Evolutionary conservation across 2,329 filamentous ascomycete species (phyloP).

Genomic region (Colletotrichum aenigma): DNA sequence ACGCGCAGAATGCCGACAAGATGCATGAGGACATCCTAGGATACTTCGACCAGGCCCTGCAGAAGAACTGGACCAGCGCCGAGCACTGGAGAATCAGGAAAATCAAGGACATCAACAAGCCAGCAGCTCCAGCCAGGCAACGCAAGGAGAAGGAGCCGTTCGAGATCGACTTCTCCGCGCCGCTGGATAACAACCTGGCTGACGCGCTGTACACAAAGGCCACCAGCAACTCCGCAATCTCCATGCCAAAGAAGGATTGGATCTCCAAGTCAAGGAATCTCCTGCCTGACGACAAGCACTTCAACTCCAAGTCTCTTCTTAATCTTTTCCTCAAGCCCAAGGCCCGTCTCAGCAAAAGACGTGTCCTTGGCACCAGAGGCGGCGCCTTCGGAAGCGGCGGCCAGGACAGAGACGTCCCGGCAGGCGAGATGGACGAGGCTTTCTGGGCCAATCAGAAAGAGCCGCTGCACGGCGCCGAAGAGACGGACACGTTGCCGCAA

Average conservation of each 20-base stretch:
- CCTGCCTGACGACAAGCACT: slow-evolving; percentile 96
- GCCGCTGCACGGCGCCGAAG: slow-evolving; percentile 44
- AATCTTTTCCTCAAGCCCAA: slow-evolving; percentile 95
- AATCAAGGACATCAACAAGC: slow-evolving; percentile 80
- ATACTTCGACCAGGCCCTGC: slow-evolving; percentile 95
- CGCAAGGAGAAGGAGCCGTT: slow-evolving; percentile 97
- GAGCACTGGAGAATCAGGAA: slow-evolving; percentile 97
- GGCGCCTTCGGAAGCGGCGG: slow-evolving; percentile 45
- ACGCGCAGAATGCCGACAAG: slow-evolving; percentile 61
- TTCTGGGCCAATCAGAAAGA: slow-evolving; percentile 86
- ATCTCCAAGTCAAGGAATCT: slow-evolving; percentile 92
- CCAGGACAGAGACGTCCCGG: slow-evolving; percentile 59
- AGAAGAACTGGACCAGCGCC: slow-evolving; percentile 98
- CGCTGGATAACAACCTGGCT: slow-evolving; percentile 72
- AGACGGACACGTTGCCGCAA: slow-evolving; percentile 62
- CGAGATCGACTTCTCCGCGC: slow-evolving; percentile 85
- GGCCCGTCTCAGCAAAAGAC: slow-evolving; percentile 76
- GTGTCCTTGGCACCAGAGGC: slow-evolving; percentile 49
- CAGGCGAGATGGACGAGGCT: slow-evolving; percentile 88
- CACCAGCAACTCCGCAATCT: slow-evolving; percentile 79
- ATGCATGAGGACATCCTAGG: slow-evolving; percentile 93
- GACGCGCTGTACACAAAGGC: slow-evolving; percentile 84
- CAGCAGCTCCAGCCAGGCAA: slow-evolving; percentile 62
- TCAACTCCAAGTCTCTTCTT: slow-evolving; percentile 90
- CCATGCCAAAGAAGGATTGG: slow-evolving; percentile 91